Conservation (phyloP, 2,329 filamentous ascomycete species). For the Aspergillus sp. region DNA sequence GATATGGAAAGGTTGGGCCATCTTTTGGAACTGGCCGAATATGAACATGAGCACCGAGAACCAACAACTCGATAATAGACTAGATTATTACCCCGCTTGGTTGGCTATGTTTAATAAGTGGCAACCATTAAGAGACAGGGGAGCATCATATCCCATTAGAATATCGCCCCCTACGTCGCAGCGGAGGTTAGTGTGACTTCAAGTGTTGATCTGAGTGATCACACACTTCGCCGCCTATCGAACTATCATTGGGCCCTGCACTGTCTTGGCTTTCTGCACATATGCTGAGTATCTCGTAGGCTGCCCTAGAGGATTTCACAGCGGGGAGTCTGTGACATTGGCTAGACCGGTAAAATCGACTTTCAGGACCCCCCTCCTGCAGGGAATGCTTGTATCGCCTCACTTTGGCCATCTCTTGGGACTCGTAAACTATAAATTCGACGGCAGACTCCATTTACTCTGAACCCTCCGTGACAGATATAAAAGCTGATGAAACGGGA, state of each 20-base stretch:
- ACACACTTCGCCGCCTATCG: background rate
- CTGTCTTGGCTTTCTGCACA: background rate
- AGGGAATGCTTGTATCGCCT: too few relatives aligned
- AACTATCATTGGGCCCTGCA: background rate
- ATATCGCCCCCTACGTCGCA: background rate
- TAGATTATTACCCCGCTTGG: background rate
- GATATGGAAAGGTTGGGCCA: background rate
- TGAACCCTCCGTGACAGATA: too few relatives aligned
- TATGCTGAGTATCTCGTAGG: background rate
- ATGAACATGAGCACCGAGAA: background rate
- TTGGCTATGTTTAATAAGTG: constrained; percentile 1
- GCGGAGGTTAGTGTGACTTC: background rate
- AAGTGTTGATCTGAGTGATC: background rate
- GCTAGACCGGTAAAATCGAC: background rate
- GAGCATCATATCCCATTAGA: background rate
- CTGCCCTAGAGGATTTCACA: background rate
- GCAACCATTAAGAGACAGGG: constrained; percentile 1
- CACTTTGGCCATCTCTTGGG: too few relatives aligned
- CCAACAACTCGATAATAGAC: background rate
- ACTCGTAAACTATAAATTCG: too few relatives aligned
- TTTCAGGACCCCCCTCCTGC: too few relatives aligned
- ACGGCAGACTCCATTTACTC: too few relatives aligned
- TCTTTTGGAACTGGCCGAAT: background rate
- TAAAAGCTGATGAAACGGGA: too few relatives aligned
- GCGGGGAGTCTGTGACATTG: background rate